phyloP scores from a whole-genome alignment of 2,329 filamentous ascomycete species.

The Microcera coccophila region DNA sequence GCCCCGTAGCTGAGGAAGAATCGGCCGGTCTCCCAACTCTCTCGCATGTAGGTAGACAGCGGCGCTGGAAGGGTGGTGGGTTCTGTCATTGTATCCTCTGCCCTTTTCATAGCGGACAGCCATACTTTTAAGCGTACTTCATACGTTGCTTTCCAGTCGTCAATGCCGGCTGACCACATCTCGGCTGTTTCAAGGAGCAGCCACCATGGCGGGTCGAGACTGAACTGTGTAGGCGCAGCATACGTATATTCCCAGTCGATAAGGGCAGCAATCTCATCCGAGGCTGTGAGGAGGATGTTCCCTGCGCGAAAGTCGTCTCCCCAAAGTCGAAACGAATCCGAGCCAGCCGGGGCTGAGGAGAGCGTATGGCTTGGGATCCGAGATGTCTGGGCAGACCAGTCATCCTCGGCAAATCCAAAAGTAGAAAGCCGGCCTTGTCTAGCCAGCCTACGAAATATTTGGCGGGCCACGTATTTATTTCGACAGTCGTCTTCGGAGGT shows the following conservation, averaged over 20 bases:
- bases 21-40: constrained; percentile 34
- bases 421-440: constrained; percentile 23
- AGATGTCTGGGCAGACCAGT: constrained; percentile 28
- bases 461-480: constrained; percentile 41
- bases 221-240: constrained; percentile 32
- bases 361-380: constrained; percentile 3
- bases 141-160: constrained; percentile 30
- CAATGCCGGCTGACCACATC: constrained; percentile 30
- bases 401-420: constrained; percentile 28
- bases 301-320: constrained; percentile 32
- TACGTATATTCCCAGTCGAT: constrained; percentile 43
- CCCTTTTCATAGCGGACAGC: constrained; percentile 29
- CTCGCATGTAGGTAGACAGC: constrained; percentile 34
- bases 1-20: constrained; percentile 35
- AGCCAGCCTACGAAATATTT: constrained; percentile 37
- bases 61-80: constrained; percentile 10
- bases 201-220: constrained; percentile 37
- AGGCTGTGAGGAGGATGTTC: constrained; percentile 31
- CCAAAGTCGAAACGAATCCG: constrained; percentile 27
- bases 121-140: constrained; percentile 31
- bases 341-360: constrained; percentile 18
- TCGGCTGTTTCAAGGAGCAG: constrained; percentile 33
- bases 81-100: constrained; percentile 4
- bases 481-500: constrained; percentile 36
- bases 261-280: constrained; percentile 21